A percentile compares a stretch with the other conserved stretches of the same genome.
These are phyloP conservation scores for Populus deltoides DNA, from an alignment of 345 rosid genomes.

Conservation along the genomic window DNA sequence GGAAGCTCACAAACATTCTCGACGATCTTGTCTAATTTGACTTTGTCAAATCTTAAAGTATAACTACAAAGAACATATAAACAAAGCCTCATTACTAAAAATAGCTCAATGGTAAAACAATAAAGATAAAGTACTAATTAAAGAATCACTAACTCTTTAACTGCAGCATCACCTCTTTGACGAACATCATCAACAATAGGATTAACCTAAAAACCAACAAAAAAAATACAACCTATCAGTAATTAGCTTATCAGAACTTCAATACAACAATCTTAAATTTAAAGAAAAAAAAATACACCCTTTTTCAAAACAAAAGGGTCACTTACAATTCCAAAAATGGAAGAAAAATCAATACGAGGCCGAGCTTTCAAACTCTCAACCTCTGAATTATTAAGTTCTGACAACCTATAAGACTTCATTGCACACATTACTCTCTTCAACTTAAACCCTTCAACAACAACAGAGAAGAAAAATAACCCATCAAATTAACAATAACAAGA, in stretches of 20 bases:
- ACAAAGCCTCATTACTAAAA: neutral
- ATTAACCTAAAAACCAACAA: slow-evolving; percentile 38
- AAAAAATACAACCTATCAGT: no score
- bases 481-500: neutral
- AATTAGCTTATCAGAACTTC: no score
- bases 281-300: no score
- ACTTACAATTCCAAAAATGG: slow-evolving; percentile 59
- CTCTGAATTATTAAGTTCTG: slow-evolving; percentile 55
- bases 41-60: slow-evolving; percentile 81
- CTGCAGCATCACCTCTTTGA: slow-evolving; percentile 74
- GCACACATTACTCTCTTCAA: slow-evolving; percentile 26
- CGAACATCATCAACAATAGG: slow-evolving; percentile 83
- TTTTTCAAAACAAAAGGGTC: neutral
- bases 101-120: neutral
- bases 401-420: slow-evolving; percentile 76
- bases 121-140: neutral
- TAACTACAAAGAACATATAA: slow-evolving; percentile 41
- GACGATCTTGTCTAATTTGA: slow-evolving; percentile 50
- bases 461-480: neutral
- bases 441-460: neutral
- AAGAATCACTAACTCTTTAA: slow-evolving; percentile 57
- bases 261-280: neutral
- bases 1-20: slow-evolving; percentile 65
- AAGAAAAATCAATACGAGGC: slow-evolving; percentile 79
- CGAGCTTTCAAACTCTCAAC: slow-evolving; percentile 64